These are phyloP conservation scores for Bryoerythrophyllum caledonicum DNA, from an alignment of 225 moss, liverwort and hornwort species.

Conservation along the genomic window DNA sequence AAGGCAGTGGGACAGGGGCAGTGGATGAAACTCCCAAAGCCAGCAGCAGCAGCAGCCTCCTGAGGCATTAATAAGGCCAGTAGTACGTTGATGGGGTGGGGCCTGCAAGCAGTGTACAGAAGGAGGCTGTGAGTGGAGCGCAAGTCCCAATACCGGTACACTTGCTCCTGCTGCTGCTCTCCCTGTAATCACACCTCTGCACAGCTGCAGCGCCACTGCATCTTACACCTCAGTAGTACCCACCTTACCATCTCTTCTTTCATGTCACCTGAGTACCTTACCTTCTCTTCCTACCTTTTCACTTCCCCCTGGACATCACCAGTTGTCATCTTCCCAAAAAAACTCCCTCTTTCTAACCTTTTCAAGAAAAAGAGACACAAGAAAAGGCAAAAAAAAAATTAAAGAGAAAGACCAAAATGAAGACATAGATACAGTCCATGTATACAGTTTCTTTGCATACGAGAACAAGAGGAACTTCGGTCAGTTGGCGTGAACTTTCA, in stretches of 20 bases:
- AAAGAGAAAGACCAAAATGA: too few species aligned
- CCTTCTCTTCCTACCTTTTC: background rate
- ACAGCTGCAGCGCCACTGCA: too few species aligned
- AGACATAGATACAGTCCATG: too few species aligned
- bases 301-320: background rate
- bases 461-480: too few species aligned
- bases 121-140: background rate
- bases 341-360: background rate
- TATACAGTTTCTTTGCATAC: too few species aligned
- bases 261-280: background rate
- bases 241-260: background rate
- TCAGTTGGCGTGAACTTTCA: too few species aligned
- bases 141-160: background rate
- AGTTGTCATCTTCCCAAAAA: background rate
- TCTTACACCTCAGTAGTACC: background rate
- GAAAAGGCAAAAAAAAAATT: too few species aligned
- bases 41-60: too few species aligned
- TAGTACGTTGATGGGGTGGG: background rate
- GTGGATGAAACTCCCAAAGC: background rate
- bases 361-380: background rate
- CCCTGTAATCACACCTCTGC: background rate
- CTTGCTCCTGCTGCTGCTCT: background rate
- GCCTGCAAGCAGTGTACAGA: background rate
- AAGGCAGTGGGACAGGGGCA: too few species aligned
- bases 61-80: background rate